A percentile compares a stretch with the other conserved stretches of the same genome.
phyloP scores from a whole-genome alignment of 495 filamentous ascomycete species.

The Aeminium ludgeri region DNA sequence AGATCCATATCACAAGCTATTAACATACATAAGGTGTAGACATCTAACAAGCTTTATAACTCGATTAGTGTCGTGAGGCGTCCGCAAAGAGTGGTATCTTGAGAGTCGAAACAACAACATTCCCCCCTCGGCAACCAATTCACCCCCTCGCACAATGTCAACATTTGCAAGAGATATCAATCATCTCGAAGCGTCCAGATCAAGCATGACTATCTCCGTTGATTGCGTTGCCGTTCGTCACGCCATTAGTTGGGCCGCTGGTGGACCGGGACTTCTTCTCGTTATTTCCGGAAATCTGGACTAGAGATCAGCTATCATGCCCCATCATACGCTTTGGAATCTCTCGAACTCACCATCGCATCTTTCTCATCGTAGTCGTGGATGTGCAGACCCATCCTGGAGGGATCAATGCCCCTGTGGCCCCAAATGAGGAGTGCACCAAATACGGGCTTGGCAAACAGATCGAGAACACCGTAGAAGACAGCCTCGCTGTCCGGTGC shows the following conservation, averaged over 20 bases:
- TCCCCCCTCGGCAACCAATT: no score
- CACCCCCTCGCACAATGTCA: no score
- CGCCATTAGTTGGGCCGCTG: neutral
- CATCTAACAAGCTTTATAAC: no score
- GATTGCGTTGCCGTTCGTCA: neutral
- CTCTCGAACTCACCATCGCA: neutral
- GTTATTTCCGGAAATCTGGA: neutral
- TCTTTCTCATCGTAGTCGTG: conserved; percentile 21
- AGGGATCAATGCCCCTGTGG: conserved; percentile 37
- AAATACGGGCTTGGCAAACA: conserved; percentile 42
- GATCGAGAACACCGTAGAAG: conserved; percentile 54
- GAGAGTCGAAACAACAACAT: no score
- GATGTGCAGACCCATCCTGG: conserved; percentile 31
- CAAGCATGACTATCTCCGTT: no score
- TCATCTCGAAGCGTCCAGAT: no score
- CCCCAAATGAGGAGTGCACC: conserved; percentile 34
- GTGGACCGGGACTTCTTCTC: neutral
- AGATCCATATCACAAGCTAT: no score
- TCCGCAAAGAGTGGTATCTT: no score
- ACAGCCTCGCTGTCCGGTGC: conserved; percentile 44
- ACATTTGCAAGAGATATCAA: no score
- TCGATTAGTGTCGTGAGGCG: no score
- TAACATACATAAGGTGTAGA: no score
- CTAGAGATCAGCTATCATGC: neutral
- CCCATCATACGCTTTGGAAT: neutral